Base-by-base conservation (phyloP, 768 basidiomycete genomes). In the Ramaria sp. region DNA sequence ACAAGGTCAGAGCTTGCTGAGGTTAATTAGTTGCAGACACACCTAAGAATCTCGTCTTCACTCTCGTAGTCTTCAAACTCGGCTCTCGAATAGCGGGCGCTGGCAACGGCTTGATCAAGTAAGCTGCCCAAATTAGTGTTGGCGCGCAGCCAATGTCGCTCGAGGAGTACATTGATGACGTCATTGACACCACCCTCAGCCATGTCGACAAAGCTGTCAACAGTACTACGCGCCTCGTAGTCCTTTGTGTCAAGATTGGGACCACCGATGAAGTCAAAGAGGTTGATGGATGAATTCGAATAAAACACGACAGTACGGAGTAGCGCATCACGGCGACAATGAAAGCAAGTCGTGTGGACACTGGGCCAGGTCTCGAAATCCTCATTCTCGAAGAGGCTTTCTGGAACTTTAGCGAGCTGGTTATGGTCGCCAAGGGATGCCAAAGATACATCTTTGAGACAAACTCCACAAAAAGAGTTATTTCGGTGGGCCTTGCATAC, bases 171-270 rank as follows among this genome's bases (percentile, higher is more conserved):
- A 28, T 63, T 63, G 32, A 87, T 63, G 20, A 88, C 80, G 44
- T 85, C 81, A 42, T 63, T 60, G 56, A 88, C 76, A 5, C 72
- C 76, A 20, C 86, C 86, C 58, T 88, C 87, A 2, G 77, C 84
- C 24, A 84, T 70, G 55, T 88, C 85, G 37, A 88, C 66, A 67
- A 85, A 89, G n/a, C 75, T 75, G 50, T 84, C 83, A 12, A 88
- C 73, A 8, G 73, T 73, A 60, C 81, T 79, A 42, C 82, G 74
- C 44, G 78, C 78, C 64, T 85, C 83, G 82, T 81, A 83, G 60
- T 87, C 84, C 0, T 62, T 50, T 1, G 30, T 34, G n/a, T 57
- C 50, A 10, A 57, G 50, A 12, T 24, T 52, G 15, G 50, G 39
- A n/a, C 56, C 56, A 20, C 56, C 56, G 16, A 57, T 42, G 34